Base-by-base conservation (phyloP, 2,329 filamentous ascomycete species). In the Alternaria brassicae region DNA sequence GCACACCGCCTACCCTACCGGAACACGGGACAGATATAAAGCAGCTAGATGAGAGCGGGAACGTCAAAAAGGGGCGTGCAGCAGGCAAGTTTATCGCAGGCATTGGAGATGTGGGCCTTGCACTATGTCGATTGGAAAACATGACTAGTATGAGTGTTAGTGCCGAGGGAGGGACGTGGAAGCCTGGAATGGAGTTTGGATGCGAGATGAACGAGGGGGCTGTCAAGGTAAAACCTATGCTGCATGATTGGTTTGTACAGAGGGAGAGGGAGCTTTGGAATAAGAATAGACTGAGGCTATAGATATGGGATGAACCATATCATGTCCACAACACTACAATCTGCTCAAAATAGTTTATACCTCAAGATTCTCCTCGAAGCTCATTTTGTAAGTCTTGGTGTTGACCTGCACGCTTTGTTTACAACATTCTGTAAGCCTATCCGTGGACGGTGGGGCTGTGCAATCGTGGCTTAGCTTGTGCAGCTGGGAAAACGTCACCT, bases 51-150 rank as follows among this genome's bases (percentile, higher is more conserved):
- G 78, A 76, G 30, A 66, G 84, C 74, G 80, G 71, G 0, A 76
- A 52, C 10, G 58, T 70, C 1, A 73, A 74, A 41, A 74, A 70
- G 85, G 89, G 72, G 17, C 88, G 92, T 68, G 89, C 88, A 62
- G 88, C 90, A 0, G 95, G 94, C 41, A 96, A 91, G 74, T 93
- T 91, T 81, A 82, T 98, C 52, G 82, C 81, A 30, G 90, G 91
- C 0, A 82, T 94, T 13, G 94, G 93, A 1, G 96, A 97, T 73
- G 80, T 98, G 28, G 95, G 95, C 1, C 82, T 99, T 52, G 94
- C 89, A 2, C 80, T 97, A 66, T 97, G 94, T 74, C 88, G 94
- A 25, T 79, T 98, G 68, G 93, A 96, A 80, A 89, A 89, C 74
- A 97, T 97, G 93, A 96, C 92, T 5, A 90, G 92, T 72, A 81